Evolutionary conservation across 768 basidiomycete species (phyloP), one percentile per base, ranked within the genome.

Genomic region (Mycena rosella): DNA sequence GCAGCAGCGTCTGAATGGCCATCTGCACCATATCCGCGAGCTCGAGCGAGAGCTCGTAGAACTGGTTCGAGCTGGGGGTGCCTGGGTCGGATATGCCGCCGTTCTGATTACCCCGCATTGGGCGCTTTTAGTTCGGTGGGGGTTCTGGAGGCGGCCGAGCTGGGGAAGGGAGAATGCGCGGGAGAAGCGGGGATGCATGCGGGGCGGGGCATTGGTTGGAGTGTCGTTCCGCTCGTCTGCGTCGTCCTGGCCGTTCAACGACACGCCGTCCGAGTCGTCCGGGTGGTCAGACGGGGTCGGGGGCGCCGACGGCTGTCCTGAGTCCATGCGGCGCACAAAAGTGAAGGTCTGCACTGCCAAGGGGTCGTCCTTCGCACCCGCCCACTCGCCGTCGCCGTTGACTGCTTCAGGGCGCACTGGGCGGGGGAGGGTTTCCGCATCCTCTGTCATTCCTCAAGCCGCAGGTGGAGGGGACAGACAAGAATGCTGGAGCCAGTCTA

Each of bases 21-120:
- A 92, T 88, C 81, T 98, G 96, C 15, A 96, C 88, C 14, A 92
- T 91, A 78, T 98, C 96, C 15, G 96, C 95, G 17, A 98, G 85
- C 78, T 98, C 96, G 30, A 92, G 80, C 0, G 95, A 94, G 60
- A 96, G 82, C 65, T 93, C 91, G 48, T 87, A 86, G 69, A 91
- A 82, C 63, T 82, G 85, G 52, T 44, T 75, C 58, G 65, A 73
- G 63, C 47, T 72, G 62, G 66, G 69, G 58, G 69, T 66, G 20
- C 72, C 68, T 20, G 71, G 64, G 42, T 63, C 47, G 10, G 70
- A 63, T 44, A 66, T 68, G 22, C 51, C 53, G 36, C 22, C 62
- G 20, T 27, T 51, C 20, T 55, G 38, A 18, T 15, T 22, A 18
- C 51, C 36, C 26, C 14, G 48, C 70, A 30, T 70, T 62, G 20